Conservation (phyloP, 2,329 filamentous ascomycete genomes). For the Fusarium tanahbumbuense region DNA sequence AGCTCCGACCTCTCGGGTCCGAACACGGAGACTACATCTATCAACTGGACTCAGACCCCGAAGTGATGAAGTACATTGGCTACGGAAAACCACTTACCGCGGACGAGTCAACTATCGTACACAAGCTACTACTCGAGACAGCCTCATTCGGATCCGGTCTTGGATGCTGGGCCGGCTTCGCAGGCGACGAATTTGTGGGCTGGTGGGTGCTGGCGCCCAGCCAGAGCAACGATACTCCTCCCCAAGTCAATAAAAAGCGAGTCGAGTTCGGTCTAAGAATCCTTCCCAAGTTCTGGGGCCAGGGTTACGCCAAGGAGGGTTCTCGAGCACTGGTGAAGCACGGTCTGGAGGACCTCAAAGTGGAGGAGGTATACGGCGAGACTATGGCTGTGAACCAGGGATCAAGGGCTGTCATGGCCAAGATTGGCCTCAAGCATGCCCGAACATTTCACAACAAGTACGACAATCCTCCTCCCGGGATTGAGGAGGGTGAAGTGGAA, state of each 20-base stretch:
- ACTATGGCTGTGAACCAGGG: slow-evolving; percentile 49
- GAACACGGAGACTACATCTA: slow-evolving; percentile 37
- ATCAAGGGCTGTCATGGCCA: slow-evolving; percentile 42
- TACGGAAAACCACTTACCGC: slow-evolving; percentile 39
- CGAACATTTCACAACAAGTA: slow-evolving; percentile 44
- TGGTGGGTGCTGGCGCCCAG: slow-evolving; percentile 48
- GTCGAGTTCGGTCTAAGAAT: slow-evolving; percentile 47
- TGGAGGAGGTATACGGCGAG: slow-evolving; percentile 44
- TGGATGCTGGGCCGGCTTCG: slow-evolving; percentile 39
- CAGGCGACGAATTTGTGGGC: slow-evolving; percentile 46
- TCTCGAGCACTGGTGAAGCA: slow-evolving; percentile 46
- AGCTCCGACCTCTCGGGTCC: slow-evolving; percentile 30
- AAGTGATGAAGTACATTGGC: slow-evolving; percentile 42
- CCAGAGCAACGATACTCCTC: slow-evolving; percentile 27
- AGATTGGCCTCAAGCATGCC: slow-evolving; percentile 36
- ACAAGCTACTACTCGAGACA: slow-evolving; percentile 41
- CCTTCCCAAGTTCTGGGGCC: slow-evolving; percentile 47
- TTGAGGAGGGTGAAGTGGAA: slow-evolving; percentile 46
- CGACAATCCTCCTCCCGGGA: slow-evolving; percentile 41
- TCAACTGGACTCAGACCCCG: slow-evolving; percentile 35
- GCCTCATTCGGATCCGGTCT: slow-evolving; percentile 35
- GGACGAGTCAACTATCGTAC: slow-evolving; percentile 37
- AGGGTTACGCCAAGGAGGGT: slow-evolving; percentile 49
- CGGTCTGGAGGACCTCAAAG: slow-evolving; percentile 45
- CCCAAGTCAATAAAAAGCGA: slow-evolving; percentile 21